These are phyloP conservation scores for Botrytis elliptica DNA, from an alignment of 2,329 filamentous ascomycete genomes.

Conservation along the genomic window DNA sequence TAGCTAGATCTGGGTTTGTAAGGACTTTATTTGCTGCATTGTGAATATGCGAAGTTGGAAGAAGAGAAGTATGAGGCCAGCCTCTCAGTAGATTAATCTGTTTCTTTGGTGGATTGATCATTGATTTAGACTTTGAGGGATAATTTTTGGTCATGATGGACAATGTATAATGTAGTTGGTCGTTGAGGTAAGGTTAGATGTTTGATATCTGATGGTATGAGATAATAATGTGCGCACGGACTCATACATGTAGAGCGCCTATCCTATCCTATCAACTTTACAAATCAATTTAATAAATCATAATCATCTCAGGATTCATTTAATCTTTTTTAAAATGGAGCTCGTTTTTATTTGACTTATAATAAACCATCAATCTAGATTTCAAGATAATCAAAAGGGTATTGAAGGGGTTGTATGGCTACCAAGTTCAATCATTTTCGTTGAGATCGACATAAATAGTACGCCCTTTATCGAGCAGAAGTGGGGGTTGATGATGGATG, in stretches of 20 bases:
- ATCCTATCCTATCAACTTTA: not conserved
- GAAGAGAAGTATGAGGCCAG: conserved; percentile 55
- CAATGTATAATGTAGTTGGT: not conserved
- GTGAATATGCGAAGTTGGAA: conserved; percentile 40
- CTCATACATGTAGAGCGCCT: not conserved
- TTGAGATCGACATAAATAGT: too few relatives aligned
- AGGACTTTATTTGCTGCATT: conserved; percentile 54
- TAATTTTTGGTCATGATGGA: conserved; percentile 10
- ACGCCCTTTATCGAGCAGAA: not conserved
- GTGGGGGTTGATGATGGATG: not conserved
- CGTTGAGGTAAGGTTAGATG: not conserved
- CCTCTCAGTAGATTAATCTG: conserved; percentile 65
- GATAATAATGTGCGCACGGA: not conserved
- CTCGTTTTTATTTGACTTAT: too few relatives aligned
- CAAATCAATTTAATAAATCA: not conserved
- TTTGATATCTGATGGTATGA: not conserved
- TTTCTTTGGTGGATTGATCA: conserved; percentile 23
- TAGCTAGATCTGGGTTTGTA: conserved; percentile 57
- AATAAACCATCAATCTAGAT: too few relatives aligned
- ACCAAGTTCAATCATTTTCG: too few relatives aligned
- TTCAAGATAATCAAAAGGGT: too few relatives aligned
- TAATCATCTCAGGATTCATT: too few relatives aligned
- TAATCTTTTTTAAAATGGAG: too few relatives aligned
- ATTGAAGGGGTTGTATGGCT: too few relatives aligned
- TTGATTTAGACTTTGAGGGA: not conserved